These are phyloP conservation scores for Lomentospora prolificans DNA, from an alignment of 2,329 filamentous ascomycete genomes.

Conservation along the genomic window DNA sequence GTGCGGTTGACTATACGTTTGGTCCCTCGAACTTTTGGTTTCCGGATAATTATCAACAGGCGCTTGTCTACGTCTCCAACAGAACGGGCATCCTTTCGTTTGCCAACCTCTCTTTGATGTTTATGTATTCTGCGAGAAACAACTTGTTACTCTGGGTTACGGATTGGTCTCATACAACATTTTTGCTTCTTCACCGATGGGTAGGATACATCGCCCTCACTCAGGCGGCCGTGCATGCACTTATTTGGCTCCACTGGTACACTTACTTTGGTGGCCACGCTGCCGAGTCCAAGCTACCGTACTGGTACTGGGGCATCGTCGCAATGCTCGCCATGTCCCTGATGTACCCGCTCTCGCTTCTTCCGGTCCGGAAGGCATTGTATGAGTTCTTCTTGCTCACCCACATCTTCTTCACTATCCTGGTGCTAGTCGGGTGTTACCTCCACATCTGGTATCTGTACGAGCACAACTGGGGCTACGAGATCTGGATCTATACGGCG, in stretches of 20 bases:
- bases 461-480: neutral
- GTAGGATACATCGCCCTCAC: constrained; percentile 12
- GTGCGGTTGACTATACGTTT: neutral
- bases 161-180: constrained; percentile 26
- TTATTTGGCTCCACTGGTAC: neutral
- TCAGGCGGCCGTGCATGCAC: neutral
- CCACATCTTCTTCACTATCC: neutral
- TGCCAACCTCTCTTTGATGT: constrained; percentile 21
- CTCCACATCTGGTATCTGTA: neutral
- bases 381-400: neutral
- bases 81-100: constrained; percentile 24
- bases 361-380: neutral
- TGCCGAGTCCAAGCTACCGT: neutral
- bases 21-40: constrained; percentile 20
- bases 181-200: constrained; percentile 26
- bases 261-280: neutral
- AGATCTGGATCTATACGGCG: neutral
- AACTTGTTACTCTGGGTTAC: constrained; percentile 25
- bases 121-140: constrained; percentile 25
- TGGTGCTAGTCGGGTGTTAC: neutral
- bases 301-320: neutral
- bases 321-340: neutral
- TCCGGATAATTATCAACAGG: constrained; percentile 21
- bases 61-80: constrained; percentile 42
- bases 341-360: neutral